Evolutionary conservation across 495 filamentous ascomycete genomes (phyloP).

Genomic region (Hypoxylon fragiforme): DNA sequence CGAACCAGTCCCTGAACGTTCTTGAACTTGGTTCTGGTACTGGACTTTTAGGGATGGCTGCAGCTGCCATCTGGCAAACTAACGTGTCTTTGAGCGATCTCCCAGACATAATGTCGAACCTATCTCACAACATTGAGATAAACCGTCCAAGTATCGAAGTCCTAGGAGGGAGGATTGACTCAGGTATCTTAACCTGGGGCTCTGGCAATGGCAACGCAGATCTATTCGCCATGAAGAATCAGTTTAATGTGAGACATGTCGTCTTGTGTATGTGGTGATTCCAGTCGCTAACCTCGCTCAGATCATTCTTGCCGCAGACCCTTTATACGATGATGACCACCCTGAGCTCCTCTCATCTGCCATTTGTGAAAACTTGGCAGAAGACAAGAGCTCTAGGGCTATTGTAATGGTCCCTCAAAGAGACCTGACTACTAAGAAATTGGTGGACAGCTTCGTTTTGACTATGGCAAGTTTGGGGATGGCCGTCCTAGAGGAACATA

Average conservation of each 20-base stretch:
- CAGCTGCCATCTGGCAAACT: conserved; percentile 47
- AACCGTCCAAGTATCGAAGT: conserved; percentile 41
- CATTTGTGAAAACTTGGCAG: conserved; percentile 43
- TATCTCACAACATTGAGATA: conserved; percentile 42
- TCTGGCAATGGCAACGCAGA: conserved; percentile 37
- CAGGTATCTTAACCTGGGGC: conserved; percentile 49
- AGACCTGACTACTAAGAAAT: conserved; percentile 44
- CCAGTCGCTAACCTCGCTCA: conserved; percentile 21
- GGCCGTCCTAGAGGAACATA: conserved; percentile 37
- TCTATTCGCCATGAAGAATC: conserved; percentile 38
- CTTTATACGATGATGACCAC: conserved; percentile 53
- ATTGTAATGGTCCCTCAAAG: conserved; percentile 52
- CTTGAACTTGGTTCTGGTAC: conserved; percentile 70
- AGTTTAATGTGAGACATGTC: conserved; percentile 45
- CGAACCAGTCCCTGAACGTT: conserved; percentile 28
- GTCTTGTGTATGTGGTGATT: not conserved
- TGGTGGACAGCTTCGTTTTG: conserved; percentile 35
- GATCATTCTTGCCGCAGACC: conserved; percentile 51
- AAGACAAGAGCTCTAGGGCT: conserved; percentile 40
- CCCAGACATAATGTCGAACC: conserved; percentile 49
- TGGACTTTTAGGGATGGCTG: conserved; percentile 61
- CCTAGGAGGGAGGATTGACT: conserved; percentile 42
- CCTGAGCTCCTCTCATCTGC: conserved; percentile 48
- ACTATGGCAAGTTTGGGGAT: conserved; percentile 37
- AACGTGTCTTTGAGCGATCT: conserved; percentile 53